Base-by-base conservation (phyloP, 805 yeast genomes). In the Myxozyma kluyveri region DNA sequence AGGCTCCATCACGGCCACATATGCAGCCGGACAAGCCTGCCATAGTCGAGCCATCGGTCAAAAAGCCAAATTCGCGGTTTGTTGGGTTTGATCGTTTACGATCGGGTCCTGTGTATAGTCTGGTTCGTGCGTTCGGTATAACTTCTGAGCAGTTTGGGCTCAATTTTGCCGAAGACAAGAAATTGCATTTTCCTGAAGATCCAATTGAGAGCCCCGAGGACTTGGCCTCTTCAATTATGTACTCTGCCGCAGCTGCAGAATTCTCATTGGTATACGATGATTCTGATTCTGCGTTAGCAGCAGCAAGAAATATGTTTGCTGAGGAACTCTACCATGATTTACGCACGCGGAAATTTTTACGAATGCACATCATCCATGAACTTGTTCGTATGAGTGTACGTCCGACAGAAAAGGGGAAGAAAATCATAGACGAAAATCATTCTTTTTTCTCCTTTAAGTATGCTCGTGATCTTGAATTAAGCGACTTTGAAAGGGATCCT, bases 401-500 rank as follows among this genome's bases (percentile, higher is more conserved):
- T 14, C 72, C 89, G 42, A 89, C 98, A 0, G 95, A 89, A 55
- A 89, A 88, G 65, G 95, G 95, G 59, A 77, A 76, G 61, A 74
- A 80, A 31, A 82, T 83, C 60, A 91, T 93, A 53, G 93, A 84
- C 60, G 82, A 79, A 47, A 83, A 82, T 60, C 83, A 90, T 48
- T 85, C 89, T 1, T 90, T 83, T 63, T 88, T 86, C 53, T 96
- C 88, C 64, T 83, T 93, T 71, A 93, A 93, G 66, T 93, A 93
- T 69, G 95, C 96, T 21, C 77, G 81, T 50, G 86, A 88, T 69
- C 79, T 93, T 65, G 76, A 86, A 1, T 83, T 90, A 14, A 77
- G 78, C n/a, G 88, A 88, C 52, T 80, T 93, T 63, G 76, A 80
- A 4, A 73, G 73, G 35, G 75, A 80, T 50, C 98, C 99, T 1